phyloP scores from a whole-genome alignment of 1,284 basidiomycete species.

The Cutaneotrichosporon cutaneum region DNA sequence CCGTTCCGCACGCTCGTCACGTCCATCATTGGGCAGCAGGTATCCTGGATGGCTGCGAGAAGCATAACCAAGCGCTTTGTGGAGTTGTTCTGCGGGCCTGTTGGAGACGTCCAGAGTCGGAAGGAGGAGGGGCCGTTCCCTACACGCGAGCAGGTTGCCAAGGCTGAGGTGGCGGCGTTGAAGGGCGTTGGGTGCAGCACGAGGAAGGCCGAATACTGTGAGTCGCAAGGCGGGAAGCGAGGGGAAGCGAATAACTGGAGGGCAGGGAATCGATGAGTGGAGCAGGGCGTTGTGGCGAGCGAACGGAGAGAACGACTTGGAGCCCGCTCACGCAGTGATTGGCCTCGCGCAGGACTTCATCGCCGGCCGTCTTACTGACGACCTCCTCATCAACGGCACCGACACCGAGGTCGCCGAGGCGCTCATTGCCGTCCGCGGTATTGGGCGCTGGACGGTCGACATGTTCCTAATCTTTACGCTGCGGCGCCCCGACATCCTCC shows the following conservation, averaged over 20 bases:
- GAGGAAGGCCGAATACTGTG: constrained; percentile 82
- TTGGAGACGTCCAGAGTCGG: constrained; percentile 10
- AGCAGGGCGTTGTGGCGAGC: no score
- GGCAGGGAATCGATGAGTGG: no score
- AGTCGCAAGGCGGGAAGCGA: constrained; percentile 29
- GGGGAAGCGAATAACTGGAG: background rate
- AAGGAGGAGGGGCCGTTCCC: constrained; percentile 59
- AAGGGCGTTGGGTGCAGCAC: constrained; percentile 71
- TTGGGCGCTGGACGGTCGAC: constrained; percentile 69
- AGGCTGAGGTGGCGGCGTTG: constrained; percentile 61
- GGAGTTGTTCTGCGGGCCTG: constrained; percentile 64
- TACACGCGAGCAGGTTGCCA: constrained; percentile 65
- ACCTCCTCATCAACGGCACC: constrained; percentile 65
- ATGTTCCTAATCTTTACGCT: constrained; percentile 89
- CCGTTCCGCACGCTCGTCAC: constrained; percentile 62
- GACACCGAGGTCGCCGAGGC: constrained; percentile 73
- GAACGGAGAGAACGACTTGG: background rate
- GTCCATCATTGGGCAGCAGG: constrained; percentile 81
- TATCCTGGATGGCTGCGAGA: constrained; percentile 84
- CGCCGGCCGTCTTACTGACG: constrained; percentile 70
- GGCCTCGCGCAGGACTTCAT: constrained; percentile 74
- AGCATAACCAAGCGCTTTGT: constrained; percentile 82
- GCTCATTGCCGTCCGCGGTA: constrained; percentile 74
- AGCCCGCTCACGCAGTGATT: constrained; percentile 58
- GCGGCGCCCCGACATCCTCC: constrained; percentile 75